Conservation (phyloP, 768 basidiomycete genomes). For the Glaciozyma antarctica region DNA sequence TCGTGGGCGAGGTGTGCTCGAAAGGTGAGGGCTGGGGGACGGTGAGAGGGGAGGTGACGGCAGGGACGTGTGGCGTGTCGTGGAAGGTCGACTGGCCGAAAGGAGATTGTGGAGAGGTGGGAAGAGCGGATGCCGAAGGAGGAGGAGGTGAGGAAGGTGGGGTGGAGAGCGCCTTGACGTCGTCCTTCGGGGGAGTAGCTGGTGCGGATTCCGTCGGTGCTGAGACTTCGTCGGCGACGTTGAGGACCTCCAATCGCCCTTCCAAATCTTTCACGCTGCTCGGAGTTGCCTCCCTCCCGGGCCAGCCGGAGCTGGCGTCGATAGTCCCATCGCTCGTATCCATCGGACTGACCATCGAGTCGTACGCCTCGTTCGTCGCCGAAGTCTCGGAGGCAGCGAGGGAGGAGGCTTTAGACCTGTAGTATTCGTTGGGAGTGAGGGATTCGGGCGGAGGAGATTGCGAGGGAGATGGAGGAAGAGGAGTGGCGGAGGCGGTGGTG, state of each 20-base stretch:
- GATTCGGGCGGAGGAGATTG: neutral
- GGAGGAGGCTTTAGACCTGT: constrained; percentile 7
- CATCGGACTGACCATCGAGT: constrained; percentile 27
- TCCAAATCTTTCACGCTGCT: constrained; percentile 2
- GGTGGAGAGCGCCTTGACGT: neutral
- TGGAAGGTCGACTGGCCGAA: constrained; percentile 21
- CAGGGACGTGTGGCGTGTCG: neutral
- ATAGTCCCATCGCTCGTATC: constrained; percentile 15
- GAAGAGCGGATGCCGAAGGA: neutral
- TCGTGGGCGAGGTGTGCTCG: neutral
- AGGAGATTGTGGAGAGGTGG: neutral
- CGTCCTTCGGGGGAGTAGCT: neutral
- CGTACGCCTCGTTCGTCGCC: constrained; percentile 10
- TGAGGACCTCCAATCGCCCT: constrained; percentile 7
- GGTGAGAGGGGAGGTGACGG: neutral
- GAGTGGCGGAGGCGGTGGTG: neutral
- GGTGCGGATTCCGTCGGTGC: neutral
- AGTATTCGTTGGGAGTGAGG: neutral
- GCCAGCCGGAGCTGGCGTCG: constrained; percentile 10
- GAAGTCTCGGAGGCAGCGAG: constrained; percentile 7
- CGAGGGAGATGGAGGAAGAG: constrained; percentile 15
- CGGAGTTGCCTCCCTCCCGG: constrained; percentile 4
- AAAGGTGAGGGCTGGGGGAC: neutral
- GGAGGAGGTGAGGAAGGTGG: neutral
- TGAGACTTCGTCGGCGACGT: neutral